These are phyloP conservation scores for Neoboletus brunneissimus DNA, from an alignment of 768 basidiomycete genomes.

Conservation along the genomic window DNA sequence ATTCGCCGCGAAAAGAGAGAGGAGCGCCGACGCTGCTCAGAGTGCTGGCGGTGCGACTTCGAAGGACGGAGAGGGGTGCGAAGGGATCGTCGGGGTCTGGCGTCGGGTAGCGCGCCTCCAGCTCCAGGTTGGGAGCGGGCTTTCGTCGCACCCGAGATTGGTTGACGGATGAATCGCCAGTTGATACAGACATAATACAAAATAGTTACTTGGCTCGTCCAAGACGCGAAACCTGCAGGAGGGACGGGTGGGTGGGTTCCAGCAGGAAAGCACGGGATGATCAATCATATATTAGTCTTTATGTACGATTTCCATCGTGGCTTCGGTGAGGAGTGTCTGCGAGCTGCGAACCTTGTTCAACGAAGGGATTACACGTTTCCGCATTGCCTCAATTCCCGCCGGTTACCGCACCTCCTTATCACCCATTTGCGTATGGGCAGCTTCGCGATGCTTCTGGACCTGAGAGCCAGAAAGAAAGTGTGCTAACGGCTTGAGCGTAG, in stretches of 20 bases:
- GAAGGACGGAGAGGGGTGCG: slow-evolving; percentile 62
- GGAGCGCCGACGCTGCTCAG: slow-evolving; percentile 31
- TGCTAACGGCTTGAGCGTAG: background rate
- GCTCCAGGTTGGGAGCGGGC: slow-evolving; percentile 51
- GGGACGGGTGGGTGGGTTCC: slow-evolving; percentile 10
- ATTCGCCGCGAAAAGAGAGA: slow-evolving; percentile 30
- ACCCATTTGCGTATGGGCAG: slow-evolving; percentile 10
- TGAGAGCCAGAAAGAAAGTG: slow-evolving; percentile 3
- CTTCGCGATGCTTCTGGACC: slow-evolving; percentile 23
- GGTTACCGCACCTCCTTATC: slow-evolving; percentile 30
- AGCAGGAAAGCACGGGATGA: slow-evolving; percentile 15
- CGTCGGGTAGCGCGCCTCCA: slow-evolving; percentile 55
- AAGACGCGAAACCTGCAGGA: slow-evolving; percentile 13
- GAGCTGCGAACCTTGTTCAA: slow-evolving; percentile 18
- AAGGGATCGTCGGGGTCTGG: slow-evolving; percentile 72
- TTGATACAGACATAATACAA: slow-evolving; percentile 31
- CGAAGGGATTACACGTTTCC: slow-evolving; percentile 22
- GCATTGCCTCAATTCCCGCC: slow-evolving; percentile 33
- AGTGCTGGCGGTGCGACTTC: slow-evolving; percentile 51
- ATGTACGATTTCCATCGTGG: slow-evolving; percentile 36
- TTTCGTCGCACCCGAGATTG: slow-evolving; percentile 44
- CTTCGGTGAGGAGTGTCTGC: slow-evolving; percentile 31
- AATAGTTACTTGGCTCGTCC: slow-evolving; percentile 17
- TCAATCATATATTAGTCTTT: slow-evolving; percentile 19
- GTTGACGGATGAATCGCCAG: slow-evolving; percentile 23